A percentile compares a stretch with the other conserved stretches of the same genome.
Conservation (phyloP, 164 flowering plant genomes). For the Cinnamomum micranthum region DNA sequence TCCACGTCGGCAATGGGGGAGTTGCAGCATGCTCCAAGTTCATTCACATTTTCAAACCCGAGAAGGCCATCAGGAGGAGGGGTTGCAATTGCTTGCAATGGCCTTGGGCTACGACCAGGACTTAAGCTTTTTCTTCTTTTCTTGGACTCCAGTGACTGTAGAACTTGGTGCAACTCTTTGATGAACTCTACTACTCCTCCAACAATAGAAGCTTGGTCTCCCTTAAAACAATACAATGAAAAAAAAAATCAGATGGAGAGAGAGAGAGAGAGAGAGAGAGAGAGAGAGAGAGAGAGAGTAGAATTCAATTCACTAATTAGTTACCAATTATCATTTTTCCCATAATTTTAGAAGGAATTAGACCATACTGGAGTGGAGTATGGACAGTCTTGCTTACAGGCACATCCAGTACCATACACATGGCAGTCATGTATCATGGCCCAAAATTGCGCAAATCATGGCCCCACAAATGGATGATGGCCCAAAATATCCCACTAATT, state of each 20-base stretch:
- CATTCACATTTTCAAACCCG: constrained; percentile 31
- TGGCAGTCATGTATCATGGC: no score
- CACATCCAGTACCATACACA: no score
- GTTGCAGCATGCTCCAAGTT: constrained; percentile 70
- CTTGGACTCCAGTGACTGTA: constrained; percentile 70
- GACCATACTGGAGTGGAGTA: no score
- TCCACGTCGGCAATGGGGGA: constrained; percentile 80
- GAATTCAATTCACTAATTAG: no score
- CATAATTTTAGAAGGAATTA: no score
- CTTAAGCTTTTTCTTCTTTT: constrained; percentile 71
- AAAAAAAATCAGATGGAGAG: no score
- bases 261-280: no score
- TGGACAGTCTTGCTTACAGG: no score
- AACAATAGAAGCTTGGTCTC: constrained; percentile 94
- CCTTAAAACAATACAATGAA: constrained; percentile 32
- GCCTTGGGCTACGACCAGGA: constrained; percentile 67
- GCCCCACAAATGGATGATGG: no score
- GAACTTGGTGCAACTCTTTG: constrained; percentile 85
- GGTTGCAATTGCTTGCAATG: constrained; percentile 30
- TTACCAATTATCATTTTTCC: no score
- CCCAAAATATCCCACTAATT: no score
- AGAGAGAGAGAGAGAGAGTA: neutral
- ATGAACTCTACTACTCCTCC: constrained; percentile 93
- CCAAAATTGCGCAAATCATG: no score
- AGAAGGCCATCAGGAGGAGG: constrained; percentile 18